phyloP scores from a whole-genome alignment of 75 land plant genomes.

The Pinus taeda region DNA sequence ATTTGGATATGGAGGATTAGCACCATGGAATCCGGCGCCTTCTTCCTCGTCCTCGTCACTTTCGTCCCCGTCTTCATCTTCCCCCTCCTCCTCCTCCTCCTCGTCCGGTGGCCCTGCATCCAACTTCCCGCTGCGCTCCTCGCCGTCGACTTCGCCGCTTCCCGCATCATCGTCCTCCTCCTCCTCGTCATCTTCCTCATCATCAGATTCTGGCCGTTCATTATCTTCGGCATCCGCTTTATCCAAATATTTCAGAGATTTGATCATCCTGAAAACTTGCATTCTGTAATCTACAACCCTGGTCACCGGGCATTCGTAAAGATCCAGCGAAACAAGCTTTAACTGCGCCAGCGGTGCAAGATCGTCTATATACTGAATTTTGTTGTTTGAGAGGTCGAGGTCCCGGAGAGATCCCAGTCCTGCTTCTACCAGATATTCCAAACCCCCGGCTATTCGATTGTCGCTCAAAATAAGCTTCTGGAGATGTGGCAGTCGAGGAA shows the following conservation, averaged over 20 bases:
- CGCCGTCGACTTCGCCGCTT: constrained; percentile 65
- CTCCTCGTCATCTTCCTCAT: constrained; percentile 83
- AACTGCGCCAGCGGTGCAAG: constrained; percentile 71
- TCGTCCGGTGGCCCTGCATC: constrained; percentile 17
- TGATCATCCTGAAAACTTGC: constrained; percentile 70
- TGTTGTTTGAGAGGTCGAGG: constrained; percentile 85
- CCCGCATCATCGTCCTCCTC: constrained; percentile 66
- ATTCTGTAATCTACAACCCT: constrained; percentile 62
- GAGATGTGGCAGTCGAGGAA: constrained; percentile 59
- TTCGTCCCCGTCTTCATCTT: constrained; percentile 71
- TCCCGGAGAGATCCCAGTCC: constrained; percentile 77
- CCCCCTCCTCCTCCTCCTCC: constrained; percentile 70
- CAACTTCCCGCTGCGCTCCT: constrained; percentile 28
- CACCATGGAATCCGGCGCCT: background rate
- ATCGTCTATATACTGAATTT: constrained; percentile 77
- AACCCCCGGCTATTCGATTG: constrained; percentile 86
- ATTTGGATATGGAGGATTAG: background rate
- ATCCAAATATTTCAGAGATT: constrained; percentile 69
- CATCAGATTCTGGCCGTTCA: constrained; percentile 85
- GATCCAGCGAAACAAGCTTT: constrained; percentile 70
- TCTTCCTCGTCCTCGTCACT: constrained; percentile 48
- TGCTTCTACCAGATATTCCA: constrained; percentile 74
- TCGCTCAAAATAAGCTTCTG: constrained; percentile 77
- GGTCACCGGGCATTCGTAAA: constrained; percentile 93
- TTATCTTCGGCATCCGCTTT: constrained; percentile 73